phyloP scores from a whole-genome alignment of 1,284 basidiomycete genomes.

The Fomitopsis betulina region DNA sequence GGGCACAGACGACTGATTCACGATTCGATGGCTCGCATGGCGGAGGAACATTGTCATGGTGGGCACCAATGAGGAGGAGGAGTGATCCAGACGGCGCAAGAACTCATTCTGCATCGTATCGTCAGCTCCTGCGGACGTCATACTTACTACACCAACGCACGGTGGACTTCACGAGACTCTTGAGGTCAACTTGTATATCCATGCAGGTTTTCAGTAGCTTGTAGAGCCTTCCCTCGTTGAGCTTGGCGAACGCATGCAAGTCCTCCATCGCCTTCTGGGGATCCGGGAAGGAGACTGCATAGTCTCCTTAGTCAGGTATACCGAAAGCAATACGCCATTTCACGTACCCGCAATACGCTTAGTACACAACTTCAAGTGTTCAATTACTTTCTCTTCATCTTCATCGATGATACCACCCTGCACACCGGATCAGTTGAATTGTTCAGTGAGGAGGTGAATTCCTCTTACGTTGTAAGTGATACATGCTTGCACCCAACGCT shows the following conservation, averaged over 20 bases:
- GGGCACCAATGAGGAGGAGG: conserved; percentile 51
- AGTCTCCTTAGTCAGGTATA: too few species aligned
- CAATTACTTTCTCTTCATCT: conserved; percentile 61
- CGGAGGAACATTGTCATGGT: conserved; percentile 79
- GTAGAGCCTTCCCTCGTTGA: conserved; percentile 85
- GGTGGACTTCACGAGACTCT: conserved; percentile 73
- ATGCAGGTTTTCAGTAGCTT: conserved; percentile 79
- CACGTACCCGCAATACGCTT: conserved; percentile 57
- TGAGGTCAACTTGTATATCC: conserved; percentile 82
- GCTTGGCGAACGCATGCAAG: conserved; percentile 77
- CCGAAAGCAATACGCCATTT: not conserved
- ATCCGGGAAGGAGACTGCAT: conserved; percentile 59
- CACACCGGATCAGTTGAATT: not conserved
- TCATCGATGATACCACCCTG: conserved; percentile 86
- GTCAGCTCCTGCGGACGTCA: not conserved
- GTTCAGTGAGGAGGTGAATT: not conserved
- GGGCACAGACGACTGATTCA: conserved; percentile 86
- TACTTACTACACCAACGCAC: conserved; percentile 38
- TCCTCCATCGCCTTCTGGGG: conserved; percentile 74
- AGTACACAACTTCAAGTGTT: conserved; percentile 49
- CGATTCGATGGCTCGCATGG: conserved; percentile 64
- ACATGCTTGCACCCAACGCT: conserved; percentile 66
- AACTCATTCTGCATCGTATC: conserved; percentile 63
- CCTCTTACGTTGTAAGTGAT: conserved; percentile 76
- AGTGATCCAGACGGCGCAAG: conserved; percentile 68